These are phyloP conservation scores for Geotrichum ghanense DNA, from an alignment of 805 yeast species.

Conservation along the genomic window DNA sequence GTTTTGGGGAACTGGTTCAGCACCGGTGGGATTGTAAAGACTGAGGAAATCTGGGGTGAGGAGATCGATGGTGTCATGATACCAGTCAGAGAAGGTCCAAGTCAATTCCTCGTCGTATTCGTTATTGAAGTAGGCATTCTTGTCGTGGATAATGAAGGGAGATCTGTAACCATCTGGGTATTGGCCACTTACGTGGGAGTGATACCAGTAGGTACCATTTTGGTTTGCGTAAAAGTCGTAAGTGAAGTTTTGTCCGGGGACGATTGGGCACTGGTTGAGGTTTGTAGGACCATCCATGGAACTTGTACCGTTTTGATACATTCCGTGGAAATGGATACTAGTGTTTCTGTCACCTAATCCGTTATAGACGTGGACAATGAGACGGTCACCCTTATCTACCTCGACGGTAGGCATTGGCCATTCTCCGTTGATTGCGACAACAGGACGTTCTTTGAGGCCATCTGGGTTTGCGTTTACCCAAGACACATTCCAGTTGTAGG, in stretches of 20 bases:
- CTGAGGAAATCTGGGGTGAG: slow-evolving; percentile 29
- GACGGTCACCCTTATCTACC: slow-evolving; percentile 28
- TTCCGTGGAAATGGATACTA: slow-evolving; percentile 44
- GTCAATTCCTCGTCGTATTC: slow-evolving; percentile 26
- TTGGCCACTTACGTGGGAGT: slow-evolving; percentile 38
- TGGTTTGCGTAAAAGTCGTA: slow-evolving; percentile 34
- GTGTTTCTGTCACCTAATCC: slow-evolving; percentile 27
- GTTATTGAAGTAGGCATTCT: slow-evolving; percentile 24
- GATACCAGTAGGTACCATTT: slow-evolving; percentile 46
- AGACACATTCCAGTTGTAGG: slow-evolving; percentile 25
- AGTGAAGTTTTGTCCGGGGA: slow-evolving; percentile 30
- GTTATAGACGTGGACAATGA: slow-evolving; percentile 31
- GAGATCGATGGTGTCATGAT: slow-evolving; percentile 27
- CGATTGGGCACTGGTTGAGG: slow-evolving; percentile 40
- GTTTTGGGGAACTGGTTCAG: slow-evolving; percentile 33
- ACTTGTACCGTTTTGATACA: slow-evolving; percentile 35
- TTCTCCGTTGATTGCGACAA: slow-evolving; percentile 31
- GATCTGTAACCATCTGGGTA: slow-evolving; percentile 40
- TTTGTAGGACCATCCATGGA: slow-evolving; percentile 42
- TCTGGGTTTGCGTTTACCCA: slow-evolving; percentile 13
- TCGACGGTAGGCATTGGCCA: slow-evolving; percentile 42
- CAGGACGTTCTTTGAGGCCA: slow-evolving; percentile 25
- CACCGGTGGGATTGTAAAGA: slow-evolving; percentile 31
- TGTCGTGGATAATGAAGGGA: slow-evolving; percentile 33
- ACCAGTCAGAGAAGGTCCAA: slow-evolving; percentile 26